Evolutionary conservation across 768 basidiomycete genomes (phyloP).

Genomic region (Chiua virens): DNA sequence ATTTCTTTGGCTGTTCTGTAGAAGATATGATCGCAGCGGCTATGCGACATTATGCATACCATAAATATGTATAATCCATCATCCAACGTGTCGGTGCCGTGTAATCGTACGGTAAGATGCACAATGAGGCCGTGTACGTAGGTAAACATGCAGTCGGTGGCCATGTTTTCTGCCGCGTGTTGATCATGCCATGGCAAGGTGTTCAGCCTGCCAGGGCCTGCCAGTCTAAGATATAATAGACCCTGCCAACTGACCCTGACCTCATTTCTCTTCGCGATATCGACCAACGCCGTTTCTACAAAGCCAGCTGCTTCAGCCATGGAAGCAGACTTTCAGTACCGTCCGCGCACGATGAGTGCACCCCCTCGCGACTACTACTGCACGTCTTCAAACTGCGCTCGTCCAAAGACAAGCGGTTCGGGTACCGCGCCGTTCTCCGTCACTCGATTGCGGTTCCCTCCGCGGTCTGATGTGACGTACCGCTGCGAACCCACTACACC

Average conservation of each 20-base stretch:
- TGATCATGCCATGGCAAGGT: conserved; percentile 32
- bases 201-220: conserved; percentile 20
- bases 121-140: conserved; percentile 32
- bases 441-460: conserved; percentile 23
- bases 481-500: conserved; percentile 13
- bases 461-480: conserved; percentile 15
- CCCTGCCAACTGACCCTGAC: conserved; percentile 17
- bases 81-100: conserved; percentile 30
- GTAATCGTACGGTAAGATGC: conserved; percentile 6
- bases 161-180: conserved; percentile 28
- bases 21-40: conserved; percentile 10
- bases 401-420: conserved; percentile 25
- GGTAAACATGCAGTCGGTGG: conserved; percentile 20
- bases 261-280: conserved; percentile 14
- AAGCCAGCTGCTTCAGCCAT: conserved; percentile 15
- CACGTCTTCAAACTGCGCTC: conserved; percentile 6
- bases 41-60: conserved; percentile 13
- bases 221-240: conserved; percentile 33
- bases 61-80: conserved; percentile 11
- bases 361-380: conserved; percentile 19
- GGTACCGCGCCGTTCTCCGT: conserved; percentile 8
- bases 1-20: conserved; percentile 10
- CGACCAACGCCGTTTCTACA: conserved; percentile 5
- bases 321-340: conserved; percentile 32
- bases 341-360: conserved; percentile 22